Evolutionary conservation across 495 filamentous ascomycete genomes (phyloP), one percentile per base, ranked within the genome.

Genomic region (Penicillium robsamsonii): DNA sequence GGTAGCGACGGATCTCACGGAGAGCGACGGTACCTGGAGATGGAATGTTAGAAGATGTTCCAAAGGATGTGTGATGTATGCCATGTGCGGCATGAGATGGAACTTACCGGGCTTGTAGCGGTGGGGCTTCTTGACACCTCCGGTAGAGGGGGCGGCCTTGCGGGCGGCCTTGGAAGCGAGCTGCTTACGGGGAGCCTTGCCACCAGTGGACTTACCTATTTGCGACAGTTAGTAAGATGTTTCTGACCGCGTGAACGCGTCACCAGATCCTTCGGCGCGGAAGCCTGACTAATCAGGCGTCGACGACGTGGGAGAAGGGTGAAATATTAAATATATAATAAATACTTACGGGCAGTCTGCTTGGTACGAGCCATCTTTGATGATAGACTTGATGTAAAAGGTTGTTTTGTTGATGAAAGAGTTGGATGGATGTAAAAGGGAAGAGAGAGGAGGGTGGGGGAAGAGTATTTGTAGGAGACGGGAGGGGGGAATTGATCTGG

Each of bases 1-100:
- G 94, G 87, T 99, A 99, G 73, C 94, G 94, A 92, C 94, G 95
- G 76, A 99, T 99, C 84, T 99, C 94, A 93, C 94, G 94, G 69
- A 99, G 94, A 92, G 94, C 94, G 88, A 99, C 94, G 82, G 94
- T 99, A 83, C 86, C 85, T 85, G n/a, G 56, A 4, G 27, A 63
- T 55, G 25, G 27, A 33, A 20, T 59, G 59, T 79, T 72, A 83
- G 74, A 33, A 9, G 1, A 13, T 20, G 15, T 40, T 42, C 24
- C 4, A 3, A 20, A 1, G 22, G 3, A 11, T 15, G 12, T 27
- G 61, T 13, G 24, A 48, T 57, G 46, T 44, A 37, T 52, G 45
- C 17, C 44, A 52, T 29, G n/a, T 41, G n/a, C 12, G n/a, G 43
- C 24, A 17, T 40, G 10, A 24, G 2, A 12, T 22, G 24, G 38